phyloP scores from a whole-genome alignment of 352 stramenopile genomes.

The Globisporangium perplexum region DNA sequence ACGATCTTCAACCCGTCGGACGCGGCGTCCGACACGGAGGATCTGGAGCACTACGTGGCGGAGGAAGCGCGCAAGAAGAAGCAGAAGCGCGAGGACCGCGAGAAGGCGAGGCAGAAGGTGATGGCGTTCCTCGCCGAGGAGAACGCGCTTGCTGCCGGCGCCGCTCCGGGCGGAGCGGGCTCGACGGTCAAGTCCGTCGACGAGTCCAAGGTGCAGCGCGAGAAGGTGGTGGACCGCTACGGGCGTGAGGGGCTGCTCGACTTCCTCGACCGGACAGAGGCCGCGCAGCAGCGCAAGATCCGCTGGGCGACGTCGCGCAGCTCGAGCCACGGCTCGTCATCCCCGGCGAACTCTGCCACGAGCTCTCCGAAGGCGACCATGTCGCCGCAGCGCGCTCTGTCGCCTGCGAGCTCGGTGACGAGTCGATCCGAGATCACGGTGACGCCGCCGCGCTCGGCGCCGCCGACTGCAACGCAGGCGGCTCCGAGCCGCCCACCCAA shows the following conservation, averaged over 20 bases:
- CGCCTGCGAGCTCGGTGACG: background rate
- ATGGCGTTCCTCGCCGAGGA: constrained; percentile 39
- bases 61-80: constrained; percentile 39
- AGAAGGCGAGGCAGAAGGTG: constrained; percentile 39
- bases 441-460: background rate
- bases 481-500: constrained; percentile 8
- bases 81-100: constrained; percentile 36
- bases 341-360: constrained; percentile 16
- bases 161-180: constrained; percentile 6
- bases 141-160: constrained; percentile 16
- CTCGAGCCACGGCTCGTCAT: constrained; percentile 16
- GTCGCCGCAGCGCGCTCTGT: background rate
- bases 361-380: constrained; percentile 15
- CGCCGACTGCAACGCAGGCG: background rate
- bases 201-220: constrained; percentile 37
- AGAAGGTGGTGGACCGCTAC: constrained; percentile 47
- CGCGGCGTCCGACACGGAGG: constrained; percentile 20
- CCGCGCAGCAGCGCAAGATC: constrained; percentile 20
- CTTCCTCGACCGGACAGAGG: constrained; percentile 31
- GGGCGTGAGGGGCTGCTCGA: constrained; percentile 43
- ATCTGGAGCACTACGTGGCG: constrained; percentile 35
- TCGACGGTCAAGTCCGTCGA: constrained; percentile 49
- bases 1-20: constrained; percentile 52
- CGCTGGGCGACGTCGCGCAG: constrained; percentile 13
- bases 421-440: background rate